Conservation (phyloP, 106 monocot species). For the Dendrobium nobile region DNA sequence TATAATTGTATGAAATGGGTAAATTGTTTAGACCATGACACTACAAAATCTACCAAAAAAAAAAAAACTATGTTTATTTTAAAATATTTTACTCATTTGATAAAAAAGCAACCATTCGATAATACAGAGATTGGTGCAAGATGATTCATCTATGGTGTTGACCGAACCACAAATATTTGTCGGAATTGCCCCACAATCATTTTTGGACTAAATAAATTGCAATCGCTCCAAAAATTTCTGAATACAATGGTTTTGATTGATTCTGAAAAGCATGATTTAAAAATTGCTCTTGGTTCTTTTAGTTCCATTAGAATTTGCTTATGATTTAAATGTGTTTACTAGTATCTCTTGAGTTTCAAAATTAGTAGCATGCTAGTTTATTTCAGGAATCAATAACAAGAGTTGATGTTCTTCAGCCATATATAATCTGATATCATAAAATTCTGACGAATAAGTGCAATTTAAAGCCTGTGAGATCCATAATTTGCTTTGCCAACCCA, state of each 20-base stretch:
- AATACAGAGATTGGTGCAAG: no score
- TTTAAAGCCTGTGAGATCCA: background rate
- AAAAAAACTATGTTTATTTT: no score
- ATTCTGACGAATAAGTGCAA: background rate
- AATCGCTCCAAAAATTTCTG: no score
- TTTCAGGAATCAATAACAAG: background rate
- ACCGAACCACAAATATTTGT: no score
- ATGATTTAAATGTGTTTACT: background rate
- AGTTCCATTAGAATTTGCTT: background rate
- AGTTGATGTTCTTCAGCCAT: background rate
- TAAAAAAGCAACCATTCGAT: no score
- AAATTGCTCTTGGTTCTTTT: background rate
- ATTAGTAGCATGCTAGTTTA: background rate
- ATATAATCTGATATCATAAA: background rate
- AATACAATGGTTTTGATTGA: background rate
- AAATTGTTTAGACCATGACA: background rate
- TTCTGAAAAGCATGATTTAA: background rate
- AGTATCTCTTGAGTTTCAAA: background rate
- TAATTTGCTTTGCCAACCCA: background rate
- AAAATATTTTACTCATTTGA: no score
- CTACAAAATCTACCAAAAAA: no score
- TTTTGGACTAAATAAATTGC: no score
- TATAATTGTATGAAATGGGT: no score
- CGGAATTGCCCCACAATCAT: no score
- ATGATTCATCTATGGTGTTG: no score